phyloP scores from a whole-genome alignment of 129 eudicot species.

The Centrapalus pauciflorus region DNA sequence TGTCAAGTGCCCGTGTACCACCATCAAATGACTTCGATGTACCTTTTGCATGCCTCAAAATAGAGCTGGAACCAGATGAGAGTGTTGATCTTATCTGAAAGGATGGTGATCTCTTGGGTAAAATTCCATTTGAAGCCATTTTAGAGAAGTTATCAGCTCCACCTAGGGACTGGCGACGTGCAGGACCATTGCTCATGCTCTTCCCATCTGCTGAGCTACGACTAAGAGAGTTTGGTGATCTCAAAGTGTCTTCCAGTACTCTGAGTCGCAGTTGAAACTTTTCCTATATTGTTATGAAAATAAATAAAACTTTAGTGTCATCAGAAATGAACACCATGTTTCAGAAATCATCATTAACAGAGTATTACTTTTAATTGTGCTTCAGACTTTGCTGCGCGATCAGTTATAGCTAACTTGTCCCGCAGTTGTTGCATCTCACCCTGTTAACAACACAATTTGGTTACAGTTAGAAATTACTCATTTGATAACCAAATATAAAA shows the following conservation, averaged over 20 bases:
- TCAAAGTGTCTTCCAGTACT: constrained; percentile 82
- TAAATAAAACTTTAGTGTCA: constrained; percentile 2
- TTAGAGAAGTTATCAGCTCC: constrained; percentile 85
- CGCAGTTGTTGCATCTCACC: constrained; percentile 90
- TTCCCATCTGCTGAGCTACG: constrained; percentile 41
- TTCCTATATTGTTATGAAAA: constrained; percentile 36
- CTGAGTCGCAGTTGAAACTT: constrained; percentile 74
- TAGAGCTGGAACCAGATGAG: constrained; percentile 54
- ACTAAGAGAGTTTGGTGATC: constrained; percentile 50
- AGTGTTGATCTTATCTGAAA: constrained; percentile 63
- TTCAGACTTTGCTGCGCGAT: constrained; percentile 84
- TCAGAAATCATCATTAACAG: not conserved
- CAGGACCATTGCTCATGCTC: constrained; percentile 44
- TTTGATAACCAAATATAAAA: not conserved
- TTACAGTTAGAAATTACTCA: constrained; percentile 6
- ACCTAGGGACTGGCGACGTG: constrained; percentile 85
- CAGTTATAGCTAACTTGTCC: constrained; percentile 74
- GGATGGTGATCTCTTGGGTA: constrained; percentile 79
- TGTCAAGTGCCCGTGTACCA: constrained; percentile 79
- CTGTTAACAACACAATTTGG: constrained; percentile 36
- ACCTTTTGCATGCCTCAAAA: constrained; percentile 82
- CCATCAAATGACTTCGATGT: constrained; percentile 94
- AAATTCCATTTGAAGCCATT: constrained; percentile 65
- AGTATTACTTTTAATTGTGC: constrained; percentile 67
- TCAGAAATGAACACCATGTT: not conserved